Conservation (phyloP, 208 protist genomes). For the Crithidia thermophila region DNA sequence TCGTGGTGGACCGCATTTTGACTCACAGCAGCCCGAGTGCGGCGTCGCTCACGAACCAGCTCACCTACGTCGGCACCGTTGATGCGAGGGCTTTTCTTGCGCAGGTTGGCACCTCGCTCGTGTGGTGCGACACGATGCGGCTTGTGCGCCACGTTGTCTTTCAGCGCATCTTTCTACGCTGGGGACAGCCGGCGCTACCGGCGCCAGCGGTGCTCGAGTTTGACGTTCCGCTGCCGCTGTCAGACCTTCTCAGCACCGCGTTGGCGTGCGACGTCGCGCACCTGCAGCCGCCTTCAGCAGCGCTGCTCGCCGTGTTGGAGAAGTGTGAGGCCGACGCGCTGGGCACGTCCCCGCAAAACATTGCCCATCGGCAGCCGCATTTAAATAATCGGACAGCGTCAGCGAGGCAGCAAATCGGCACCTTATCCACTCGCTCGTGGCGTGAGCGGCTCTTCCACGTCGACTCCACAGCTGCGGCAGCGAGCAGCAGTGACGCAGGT, state of each 20-base stretch:
- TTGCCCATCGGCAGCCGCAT: not conserved
- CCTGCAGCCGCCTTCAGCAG: constrained; percentile 27
- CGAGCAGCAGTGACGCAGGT: not conserved
- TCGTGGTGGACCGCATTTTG: constrained; percentile 47
- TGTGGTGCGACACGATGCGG: constrained; percentile 64
- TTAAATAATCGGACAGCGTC: not conserved
- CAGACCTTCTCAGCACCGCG: constrained; percentile 55
- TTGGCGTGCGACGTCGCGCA: constrained; percentile 48
- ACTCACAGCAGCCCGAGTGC: constrained; percentile 50
- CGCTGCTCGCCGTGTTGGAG: constrained; percentile 27
- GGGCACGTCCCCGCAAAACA: not conserved
- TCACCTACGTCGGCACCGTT: constrained; percentile 66
- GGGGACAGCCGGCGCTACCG: constrained; percentile 52
- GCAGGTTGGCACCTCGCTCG: constrained; percentile 74
- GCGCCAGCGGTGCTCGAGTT: constrained; percentile 45
- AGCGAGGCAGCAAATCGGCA: constrained; percentile 14
- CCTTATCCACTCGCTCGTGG: constrained; percentile 13
- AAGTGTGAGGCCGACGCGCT: not conserved
- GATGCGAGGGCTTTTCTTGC: constrained; percentile 60
- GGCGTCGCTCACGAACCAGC: constrained; percentile 50
- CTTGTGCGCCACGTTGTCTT: constrained; percentile 68
- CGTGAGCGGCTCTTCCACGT: constrained; percentile 21
- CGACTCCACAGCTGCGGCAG: not conserved
- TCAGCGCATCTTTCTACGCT: constrained; percentile 85
- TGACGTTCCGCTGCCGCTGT: constrained; percentile 36